phyloP scores from a whole-genome alignment of 495 filamentous ascomycete genomes.

The Talaromyces liani region DNA sequence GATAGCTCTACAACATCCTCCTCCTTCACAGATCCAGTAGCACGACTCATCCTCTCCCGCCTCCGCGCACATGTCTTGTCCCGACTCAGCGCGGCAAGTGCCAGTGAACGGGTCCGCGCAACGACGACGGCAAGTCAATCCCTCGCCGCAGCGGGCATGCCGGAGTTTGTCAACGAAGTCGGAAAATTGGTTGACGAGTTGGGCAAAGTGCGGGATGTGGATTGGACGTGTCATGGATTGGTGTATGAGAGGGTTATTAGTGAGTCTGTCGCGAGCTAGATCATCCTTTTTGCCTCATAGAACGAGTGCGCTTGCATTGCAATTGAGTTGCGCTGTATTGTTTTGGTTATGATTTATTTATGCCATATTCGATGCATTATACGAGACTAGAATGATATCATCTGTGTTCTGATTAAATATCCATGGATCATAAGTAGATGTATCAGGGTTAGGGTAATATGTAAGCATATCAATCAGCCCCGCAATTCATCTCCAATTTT shows the following conservation, averaged over 20 bases:
- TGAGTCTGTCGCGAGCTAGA: slow-evolving; percentile 11
- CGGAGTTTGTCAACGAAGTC: slow-evolving; percentile 84
- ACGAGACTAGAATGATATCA: not conserved
- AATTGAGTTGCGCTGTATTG: not conserved
- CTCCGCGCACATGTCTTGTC: slow-evolving; percentile 68
- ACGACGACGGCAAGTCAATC: slow-evolving; percentile 77
- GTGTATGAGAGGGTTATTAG: slow-evolving; percentile 70
- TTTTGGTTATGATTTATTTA: not conserved
- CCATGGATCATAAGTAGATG: too few relatives aligned
- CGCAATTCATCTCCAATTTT: slow-evolving; percentile 1
- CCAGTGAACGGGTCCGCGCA: slow-evolving; percentile 73
- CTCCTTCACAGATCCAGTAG: slow-evolving; percentile 66
- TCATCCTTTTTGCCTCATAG: too few relatives aligned
- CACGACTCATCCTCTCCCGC: slow-evolving; percentile 69
- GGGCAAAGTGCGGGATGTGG: slow-evolving; percentile 64
- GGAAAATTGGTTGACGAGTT: slow-evolving; percentile 75
- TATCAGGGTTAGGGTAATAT: not conserved
- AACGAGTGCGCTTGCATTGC: not conserved
- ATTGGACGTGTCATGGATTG: slow-evolving; percentile 66
- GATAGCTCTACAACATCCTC: slow-evolving; percentile 4
- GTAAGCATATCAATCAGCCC: not conserved
- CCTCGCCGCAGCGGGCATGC: slow-evolving; percentile 69
- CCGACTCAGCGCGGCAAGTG: slow-evolving; percentile 65
- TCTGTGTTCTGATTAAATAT: not conserved
- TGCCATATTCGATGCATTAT: not conserved